Base-by-base conservation (phyloP, 139 green algal species). In the Astrephomene gubernaculifera region DNA sequence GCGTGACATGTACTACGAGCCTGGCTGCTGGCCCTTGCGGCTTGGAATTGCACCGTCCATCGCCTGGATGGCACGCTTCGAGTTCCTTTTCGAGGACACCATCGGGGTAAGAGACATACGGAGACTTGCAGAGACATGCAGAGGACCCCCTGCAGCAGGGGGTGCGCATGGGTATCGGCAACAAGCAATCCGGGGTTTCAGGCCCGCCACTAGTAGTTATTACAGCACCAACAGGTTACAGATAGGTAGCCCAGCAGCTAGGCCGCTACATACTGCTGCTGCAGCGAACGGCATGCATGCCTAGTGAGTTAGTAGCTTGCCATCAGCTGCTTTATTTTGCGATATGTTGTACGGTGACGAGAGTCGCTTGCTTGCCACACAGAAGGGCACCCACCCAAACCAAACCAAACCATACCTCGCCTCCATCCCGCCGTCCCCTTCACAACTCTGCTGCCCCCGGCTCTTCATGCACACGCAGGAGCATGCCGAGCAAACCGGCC, bases 81-180 rank as follows among this genome's bases (percentile, higher is more conserved):
- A 85, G 43, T 85, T 85, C 64, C 43, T 85, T 17, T 85, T 85
- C 22, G 79, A 85, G 61, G 78, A 84, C 38, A 63, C 29, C 4
- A 25, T 84, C 43, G 78, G 60, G 63, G 78, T 82, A 24, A 53
- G 73, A 10, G 1, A 24, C 41, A 65, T 6, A 65, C 57, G 22
- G 22, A 6, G 14, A 24, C 19, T 35, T 17, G 14, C 6, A 6
- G 9, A 9, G 57, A 38, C 6, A 35, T 5, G 27, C 65, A 27
- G 7, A 7, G 33, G 35, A 41, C 14, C n/a, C n/a, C n/a, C n/a
- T 7, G 35, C 68, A 74, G 68, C 38, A 44, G 10, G 12, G n/a
- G 19, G 31, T 5, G 17, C 3, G 2, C 9, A 29, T 12, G 4
- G 8, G 22, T 27, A 19, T 5, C 38, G 2, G 14, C 12, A 3